These are phyloP conservation scores for Ceratobasidium sp. DNA, from an alignment of 1,284 basidiomycete species.

Conservation along the genomic window DNA sequence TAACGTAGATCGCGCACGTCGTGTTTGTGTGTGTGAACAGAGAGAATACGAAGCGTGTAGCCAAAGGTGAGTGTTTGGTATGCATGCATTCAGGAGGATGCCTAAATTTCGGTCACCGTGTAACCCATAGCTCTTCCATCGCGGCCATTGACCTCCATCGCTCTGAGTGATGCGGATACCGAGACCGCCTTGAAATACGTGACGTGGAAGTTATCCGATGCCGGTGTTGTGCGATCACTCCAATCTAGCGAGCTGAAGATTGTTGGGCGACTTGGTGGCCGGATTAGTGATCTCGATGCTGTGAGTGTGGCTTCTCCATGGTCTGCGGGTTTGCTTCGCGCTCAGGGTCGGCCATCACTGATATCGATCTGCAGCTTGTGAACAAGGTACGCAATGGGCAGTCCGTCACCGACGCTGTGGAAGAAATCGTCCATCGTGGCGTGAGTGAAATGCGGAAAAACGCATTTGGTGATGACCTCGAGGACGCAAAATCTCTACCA, in stretches of 20 bases:
- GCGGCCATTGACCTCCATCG: slow-evolving; percentile 82
- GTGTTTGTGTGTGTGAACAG: slow-evolving; percentile 91
- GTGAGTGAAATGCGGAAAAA: slow-evolving; percentile 89
- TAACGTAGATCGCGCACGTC: slow-evolving; percentile 82
- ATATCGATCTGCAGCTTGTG: slow-evolving; percentile 65
- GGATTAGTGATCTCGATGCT: slow-evolving; percentile 85
- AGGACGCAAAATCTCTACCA: slow-evolving; percentile 82
- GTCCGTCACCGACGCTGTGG: slow-evolving; percentile 80
- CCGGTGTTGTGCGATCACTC: slow-evolving; percentile 63
- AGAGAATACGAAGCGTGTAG: slow-evolving; percentile 84
- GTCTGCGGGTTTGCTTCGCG: slow-evolving; percentile 1
- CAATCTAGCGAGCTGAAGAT: slow-evolving; percentile 64
- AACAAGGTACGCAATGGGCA: slow-evolving; percentile 85
- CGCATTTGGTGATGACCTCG: slow-evolving; percentile 91
- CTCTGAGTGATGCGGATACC: slow-evolving; percentile 86
- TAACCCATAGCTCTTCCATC: slow-evolving; percentile 75
- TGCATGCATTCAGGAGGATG: background rate
- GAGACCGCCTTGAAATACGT: slow-evolving; percentile 84
- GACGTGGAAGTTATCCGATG: slow-evolving; percentile 77
- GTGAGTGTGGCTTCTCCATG: slow-evolving; percentile 59
- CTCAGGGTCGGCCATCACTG: slow-evolving; percentile 3
- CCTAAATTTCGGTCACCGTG: background rate
- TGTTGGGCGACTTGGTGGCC: slow-evolving; percentile 82
- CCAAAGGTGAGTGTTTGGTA: slow-evolving; percentile 66
- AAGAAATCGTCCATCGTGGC: slow-evolving; percentile 84